These are phyloP conservation scores for Penicillium nucicola DNA, from an alignment of 495 filamentous ascomycete genomes.

Conservation along the genomic window DNA sequence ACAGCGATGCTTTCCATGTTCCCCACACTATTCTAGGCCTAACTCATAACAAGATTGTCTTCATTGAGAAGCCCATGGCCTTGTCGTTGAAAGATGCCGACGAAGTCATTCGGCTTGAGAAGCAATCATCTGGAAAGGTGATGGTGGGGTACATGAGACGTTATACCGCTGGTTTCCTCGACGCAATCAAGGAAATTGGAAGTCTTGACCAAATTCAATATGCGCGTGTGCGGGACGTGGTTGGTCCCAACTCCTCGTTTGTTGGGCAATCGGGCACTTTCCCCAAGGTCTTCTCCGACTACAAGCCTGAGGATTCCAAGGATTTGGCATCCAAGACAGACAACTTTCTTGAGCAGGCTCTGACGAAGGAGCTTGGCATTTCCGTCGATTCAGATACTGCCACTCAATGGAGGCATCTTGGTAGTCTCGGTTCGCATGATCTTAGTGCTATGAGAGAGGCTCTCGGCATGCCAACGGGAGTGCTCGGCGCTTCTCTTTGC, in stretches of 20 bases:
- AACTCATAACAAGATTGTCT: constrained; percentile 31
- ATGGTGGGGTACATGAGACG: constrained; percentile 49
- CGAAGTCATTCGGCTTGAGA: constrained; percentile 31
- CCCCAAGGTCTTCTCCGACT: constrained; percentile 35
- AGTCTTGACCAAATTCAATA: constrained; percentile 32
- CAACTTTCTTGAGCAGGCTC: constrained; percentile 11
- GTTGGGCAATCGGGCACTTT: constrained; percentile 43
- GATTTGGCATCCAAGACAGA: constrained; percentile 5
- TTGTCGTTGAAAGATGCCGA: constrained; percentile 22
- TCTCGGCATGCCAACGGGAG: constrained; percentile 27
- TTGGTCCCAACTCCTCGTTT: constrained; percentile 41
- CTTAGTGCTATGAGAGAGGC: constrained; percentile 44
- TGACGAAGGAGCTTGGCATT: constrained; percentile 3
- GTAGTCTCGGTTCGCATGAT: constrained; percentile 42
- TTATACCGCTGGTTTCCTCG: constrained; percentile 37
- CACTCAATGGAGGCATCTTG: constrained; percentile 23
- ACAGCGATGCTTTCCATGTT: constrained; percentile 38
- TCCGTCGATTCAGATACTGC: not conserved
- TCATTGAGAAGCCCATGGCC: constrained; percentile 48
- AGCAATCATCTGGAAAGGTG: constrained; percentile 23
- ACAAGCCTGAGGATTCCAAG: constrained; percentile 10
- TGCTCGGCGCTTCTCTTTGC: constrained; percentile 7
- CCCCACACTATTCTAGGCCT: constrained; percentile 34
- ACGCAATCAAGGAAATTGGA: constrained; percentile 34
- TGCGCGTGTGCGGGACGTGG: constrained; percentile 42